Base-by-base conservation (phyloP, 1,139 yeast species). In the Suhomyces coccinellae region DNA sequence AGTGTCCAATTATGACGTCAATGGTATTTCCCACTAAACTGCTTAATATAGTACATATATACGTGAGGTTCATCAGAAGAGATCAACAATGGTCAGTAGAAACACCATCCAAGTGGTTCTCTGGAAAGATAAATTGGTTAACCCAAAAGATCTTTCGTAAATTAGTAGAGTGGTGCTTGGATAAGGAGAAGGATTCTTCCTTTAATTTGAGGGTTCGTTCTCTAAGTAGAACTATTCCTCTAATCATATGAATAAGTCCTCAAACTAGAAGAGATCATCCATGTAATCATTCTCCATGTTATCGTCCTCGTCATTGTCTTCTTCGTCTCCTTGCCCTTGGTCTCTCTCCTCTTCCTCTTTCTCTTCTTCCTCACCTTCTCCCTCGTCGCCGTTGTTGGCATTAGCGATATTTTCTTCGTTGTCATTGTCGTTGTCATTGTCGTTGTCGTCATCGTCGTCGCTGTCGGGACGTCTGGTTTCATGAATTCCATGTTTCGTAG, bases 301-400 rank as follows among this genome's bases (percentile, higher is more conserved):
- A 4, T 48, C 47, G 10, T 48, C 49, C 32, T 47, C 36, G 8
- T 43, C 48, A 20, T 40, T 52, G 9, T 46, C 56, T 4, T 48
- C 49, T n/a, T 46, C 49, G 27, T 29, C 28, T 20, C 24, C 24
- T 6, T 20, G 24, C 8, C 24, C 24, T 20, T 20, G 24, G 14
- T 52, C 57, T 4, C 50, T 52, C 8, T 53, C 62, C 1, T 53
- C 58, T 1, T 48, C 59, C n/a, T 56, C 61, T 6, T 53, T 56
- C 8, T 20, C 24, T 4, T 20, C 24, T 6, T 6, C 24, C 2
- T 20, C 24, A 6, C 24, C 24, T 20, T 20, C 24, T 5, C 24
- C 24, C 16, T 43, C 40, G 13, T 37, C 49, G n/a, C n/a, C 29
- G n/a, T 12, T 3, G 29, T 26, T 20, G 24, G 24, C 24, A 13